Evolutionary conservation across 345 rosid genomes (phyloP).

Genomic region (Ailanthus altissimus): DNA sequence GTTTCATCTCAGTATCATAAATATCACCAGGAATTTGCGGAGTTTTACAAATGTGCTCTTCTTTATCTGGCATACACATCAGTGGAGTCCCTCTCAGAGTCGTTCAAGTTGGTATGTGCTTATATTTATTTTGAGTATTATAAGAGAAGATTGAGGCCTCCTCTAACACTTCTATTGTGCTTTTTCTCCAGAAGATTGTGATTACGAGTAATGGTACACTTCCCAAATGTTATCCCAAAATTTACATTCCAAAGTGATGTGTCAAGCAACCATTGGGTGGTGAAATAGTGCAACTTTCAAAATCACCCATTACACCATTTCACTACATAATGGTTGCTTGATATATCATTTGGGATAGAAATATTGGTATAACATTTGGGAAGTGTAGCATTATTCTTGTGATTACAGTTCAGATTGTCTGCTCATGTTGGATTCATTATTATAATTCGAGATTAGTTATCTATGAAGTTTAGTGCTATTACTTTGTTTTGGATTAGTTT

Average conservation of each 20-base stretch:
- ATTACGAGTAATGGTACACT: too few relatives aligned
- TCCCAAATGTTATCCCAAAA: too few relatives aligned
- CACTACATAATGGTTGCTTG: too few relatives aligned
- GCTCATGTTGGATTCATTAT: background rate
- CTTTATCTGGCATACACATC: constrained; percentile 94
- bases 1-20: constrained; percentile 90
- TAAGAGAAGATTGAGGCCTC: background rate
- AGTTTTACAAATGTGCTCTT: constrained; percentile 89
- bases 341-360: too few relatives aligned
- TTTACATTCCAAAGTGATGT: too few relatives aligned
- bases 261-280: too few relatives aligned
- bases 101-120: constrained; percentile 82
- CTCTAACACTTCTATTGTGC: background rate
- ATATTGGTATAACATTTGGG: too few relatives aligned
- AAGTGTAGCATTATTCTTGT: too few relatives aligned
- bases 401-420: background rate
- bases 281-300: too few relatives aligned
- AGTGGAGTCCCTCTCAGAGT: constrained; percentile 88
- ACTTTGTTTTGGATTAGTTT: background rate
- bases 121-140: background rate
- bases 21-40: constrained; percentile 81
- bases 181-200: background rate
- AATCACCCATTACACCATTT: too few relatives aligned
- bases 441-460: background rate
- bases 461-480: background rate